Percentiles rank a stretch among this genome's conserved stretches.
phyloP scores from a whole-genome alignment of 257 asterid species.

The Solanum corneliomulleri region DNA sequence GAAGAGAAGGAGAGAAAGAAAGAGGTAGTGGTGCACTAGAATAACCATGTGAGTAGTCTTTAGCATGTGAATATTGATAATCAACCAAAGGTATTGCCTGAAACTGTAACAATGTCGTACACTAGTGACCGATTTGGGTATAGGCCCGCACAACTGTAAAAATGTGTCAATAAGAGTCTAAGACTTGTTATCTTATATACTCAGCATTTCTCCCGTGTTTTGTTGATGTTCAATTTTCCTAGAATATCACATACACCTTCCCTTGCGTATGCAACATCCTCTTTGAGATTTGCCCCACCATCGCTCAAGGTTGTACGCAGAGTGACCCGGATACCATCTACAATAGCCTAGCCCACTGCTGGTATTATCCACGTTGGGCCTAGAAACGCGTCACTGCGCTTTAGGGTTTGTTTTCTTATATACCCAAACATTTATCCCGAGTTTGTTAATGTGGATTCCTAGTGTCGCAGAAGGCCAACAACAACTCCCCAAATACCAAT shows the following conservation, averaged over 20 bases:
- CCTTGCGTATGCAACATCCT: background rate
- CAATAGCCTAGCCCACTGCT: background rate
- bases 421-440: background rate
- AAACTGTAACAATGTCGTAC: background rate
- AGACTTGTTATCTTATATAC: background rate
- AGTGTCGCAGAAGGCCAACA: background rate
- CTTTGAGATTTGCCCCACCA: background rate
- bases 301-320: background rate
- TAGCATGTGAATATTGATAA: background rate
- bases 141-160: background rate
- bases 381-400: background rate
- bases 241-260: background rate
- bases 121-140: background rate
- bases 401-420: background rate
- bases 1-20: background rate
- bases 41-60: background rate
- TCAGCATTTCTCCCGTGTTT: background rate
- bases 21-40: background rate
- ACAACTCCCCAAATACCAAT: background rate
- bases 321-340: background rate
- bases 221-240: background rate
- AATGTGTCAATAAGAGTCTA: background rate
- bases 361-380: background rate
- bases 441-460: background rate
- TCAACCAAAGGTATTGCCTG: background rate